A percentile compares a stretch with the other conserved stretches of the same genome.
phyloP scores from a whole-genome alignment of 352 stramenopile genomes.

The Elongisporangium undulatum region DNA sequence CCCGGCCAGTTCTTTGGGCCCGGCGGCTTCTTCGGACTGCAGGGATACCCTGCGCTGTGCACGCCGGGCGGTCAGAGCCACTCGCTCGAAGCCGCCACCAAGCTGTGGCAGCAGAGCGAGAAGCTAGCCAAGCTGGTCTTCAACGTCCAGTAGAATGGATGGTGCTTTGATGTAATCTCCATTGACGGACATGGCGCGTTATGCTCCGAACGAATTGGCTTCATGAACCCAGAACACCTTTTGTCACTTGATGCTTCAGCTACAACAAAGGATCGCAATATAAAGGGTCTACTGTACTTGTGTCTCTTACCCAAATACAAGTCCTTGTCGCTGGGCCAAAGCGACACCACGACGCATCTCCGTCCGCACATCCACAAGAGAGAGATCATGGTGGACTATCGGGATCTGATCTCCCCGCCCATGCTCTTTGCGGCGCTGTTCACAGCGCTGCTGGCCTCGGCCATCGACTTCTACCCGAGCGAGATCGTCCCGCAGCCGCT shows the following conservation, averaged over 20 bases:
- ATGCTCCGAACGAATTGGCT: too few species aligned
- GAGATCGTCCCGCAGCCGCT: conserved; percentile 31
- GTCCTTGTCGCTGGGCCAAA: neutral
- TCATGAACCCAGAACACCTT: neutral
- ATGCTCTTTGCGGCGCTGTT: conserved; percentile 43
- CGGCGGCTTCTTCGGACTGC: conserved; percentile 28
- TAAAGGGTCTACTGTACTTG: neutral
- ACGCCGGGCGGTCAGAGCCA: conserved; percentile 18
- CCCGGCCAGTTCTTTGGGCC: conserved; percentile 23
- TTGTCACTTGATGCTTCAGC: neutral
- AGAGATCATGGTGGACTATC: conserved; percentile 16
- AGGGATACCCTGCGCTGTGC: conserved; percentile 28
- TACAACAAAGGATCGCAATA: neutral
- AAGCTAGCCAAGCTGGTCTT: conserved; percentile 23
- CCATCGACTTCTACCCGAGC: conserved; percentile 39
- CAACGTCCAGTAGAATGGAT: conserved; percentile 17
- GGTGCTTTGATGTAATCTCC: too few species aligned
- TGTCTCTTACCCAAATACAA: neutral
- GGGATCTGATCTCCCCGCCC: conserved; percentile 37
- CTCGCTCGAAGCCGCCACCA: conserved; percentile 13
- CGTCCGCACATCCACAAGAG: neutral
- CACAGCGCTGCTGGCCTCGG: conserved; percentile 46
- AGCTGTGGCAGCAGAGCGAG: conserved; percentile 41
- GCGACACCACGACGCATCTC: neutral
- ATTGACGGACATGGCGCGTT: too few species aligned